Conservation (phyloP, 2,329 filamentous ascomycete species). For the Venturia nashicola region DNA sequence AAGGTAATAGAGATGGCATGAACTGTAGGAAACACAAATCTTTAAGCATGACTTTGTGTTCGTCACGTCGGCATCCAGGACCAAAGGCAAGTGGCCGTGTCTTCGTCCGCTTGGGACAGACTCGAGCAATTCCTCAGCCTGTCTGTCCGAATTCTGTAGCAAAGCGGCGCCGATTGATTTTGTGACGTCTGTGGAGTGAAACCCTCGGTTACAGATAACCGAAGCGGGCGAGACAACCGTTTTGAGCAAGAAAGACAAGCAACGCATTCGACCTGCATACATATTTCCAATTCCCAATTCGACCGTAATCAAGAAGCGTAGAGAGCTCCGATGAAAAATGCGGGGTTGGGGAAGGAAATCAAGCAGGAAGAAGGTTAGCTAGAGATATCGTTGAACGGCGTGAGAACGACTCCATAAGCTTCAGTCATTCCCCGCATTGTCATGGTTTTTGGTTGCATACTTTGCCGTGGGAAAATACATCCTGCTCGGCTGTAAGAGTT, state of each 20-base stretch:
- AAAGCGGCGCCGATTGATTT: background rate
- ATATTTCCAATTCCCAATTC: background rate
- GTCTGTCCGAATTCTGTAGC: background rate
- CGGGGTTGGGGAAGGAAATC: background rate
- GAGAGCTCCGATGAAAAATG: background rate
- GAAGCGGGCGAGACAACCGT: background rate
- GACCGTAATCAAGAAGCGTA: background rate
- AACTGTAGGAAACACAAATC: background rate
- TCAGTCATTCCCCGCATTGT: background rate
- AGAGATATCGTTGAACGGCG: background rate
- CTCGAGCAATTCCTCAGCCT: background rate
- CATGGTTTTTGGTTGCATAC: background rate
- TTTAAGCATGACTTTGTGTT: background rate
- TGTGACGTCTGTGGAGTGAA: background rate
- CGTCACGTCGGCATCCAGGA: background rate
- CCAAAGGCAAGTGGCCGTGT: background rate
- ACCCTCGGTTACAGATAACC: background rate
- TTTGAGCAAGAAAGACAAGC: background rate
- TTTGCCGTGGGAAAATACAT: background rate
- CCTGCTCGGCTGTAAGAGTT: background rate
- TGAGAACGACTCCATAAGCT: background rate
- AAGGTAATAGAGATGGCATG: background rate
- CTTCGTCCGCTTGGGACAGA: background rate
- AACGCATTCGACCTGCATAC: background rate
- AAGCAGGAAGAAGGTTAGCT: background rate